Base-by-base conservation (phyloP, 2,329 filamentous ascomycete genomes). In the Paramyrothecium sp. region DNA sequence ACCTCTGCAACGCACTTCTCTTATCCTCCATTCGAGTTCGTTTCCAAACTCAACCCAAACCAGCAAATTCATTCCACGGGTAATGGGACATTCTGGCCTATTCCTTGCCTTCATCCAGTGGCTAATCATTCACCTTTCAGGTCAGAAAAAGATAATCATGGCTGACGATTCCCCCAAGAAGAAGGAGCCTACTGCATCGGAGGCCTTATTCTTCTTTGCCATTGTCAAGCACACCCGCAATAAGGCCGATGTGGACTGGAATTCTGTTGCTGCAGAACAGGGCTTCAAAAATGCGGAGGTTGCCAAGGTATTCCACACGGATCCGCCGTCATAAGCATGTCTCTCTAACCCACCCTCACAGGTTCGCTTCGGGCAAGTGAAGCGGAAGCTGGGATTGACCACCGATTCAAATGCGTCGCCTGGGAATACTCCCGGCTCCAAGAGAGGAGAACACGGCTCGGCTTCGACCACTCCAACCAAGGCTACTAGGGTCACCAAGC, bases 341-440 rank as follows among this genome's bases (percentile, higher is more conserved):
- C 22, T 54, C 65, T 16, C 64, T n/a, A 51, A 21, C 1, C 23
- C 5, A 44, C 21, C 10, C 4, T 1, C 34, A 44, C 56, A 79
- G 72, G 73, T 76, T 44, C 78, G 81, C 50, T 84, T 78, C 56
- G 73, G 77, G 3, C 79, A 83, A 58, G 75, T 83, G 58, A 82
- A 78, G 67, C 70, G 72, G 50, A 80, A 81, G 67, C 69, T 78
- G 1, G 74, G 75, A 3, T 70, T 79, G 46, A 64, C 64, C 41
- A 66, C 65, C 58, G 69, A 72, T 5, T 50, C 54, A 5, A 59
- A 61, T 2, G 55, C 58, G 13, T 44, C 38, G 5, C 38, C 33
- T 16, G 33, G 33, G 16, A 38, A 16, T 10, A 38, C 10, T 16
- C 10, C 38, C n/a, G 13, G 13, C n/a, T 16, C 38, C 3, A 44